Base-by-base conservation (phyloP, 805 yeast genomes). In the Kazachstania kunashirensis region DNA sequence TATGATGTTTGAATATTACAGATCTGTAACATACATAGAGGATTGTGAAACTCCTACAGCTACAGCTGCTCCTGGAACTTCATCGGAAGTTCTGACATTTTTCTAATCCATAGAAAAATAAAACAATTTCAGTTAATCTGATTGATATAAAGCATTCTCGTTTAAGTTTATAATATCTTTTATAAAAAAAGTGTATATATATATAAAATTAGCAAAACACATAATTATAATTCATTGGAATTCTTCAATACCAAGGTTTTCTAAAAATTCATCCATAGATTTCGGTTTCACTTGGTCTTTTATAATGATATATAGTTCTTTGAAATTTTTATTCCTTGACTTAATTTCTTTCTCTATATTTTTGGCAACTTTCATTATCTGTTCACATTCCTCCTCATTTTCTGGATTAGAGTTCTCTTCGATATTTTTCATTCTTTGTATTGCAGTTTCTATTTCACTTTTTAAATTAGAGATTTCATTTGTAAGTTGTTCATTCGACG, bases 201-300 rank as follows among this genome's bases (percentile, higher is more conserved):
- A 23, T 23, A 23, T 8, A 23, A 23, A 23, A 23, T 23, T 23
- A 6, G 13, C 13, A 18, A 6, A 26, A 14, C 13, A 4, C 16
- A 7, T 26, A 14, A 9, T 26, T 14, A n/a, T 1, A 6, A 16
- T 1, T 6, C 11, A 26, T 4, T 3, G 10, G 11, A 10, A 26
- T 14, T 26, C 15, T 34, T 53, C 59, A 17, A 36, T 42, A 17
- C 59, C 58, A 24, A 54, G 40, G n/a, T 46, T 49, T 34, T 53
- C 60, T 29, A 57, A 38, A 23, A 53, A 45, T 15, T 48, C 56
- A 17, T 45, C 42, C 32, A 53, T 34, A 39, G 52, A 44, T 29
- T 48, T 41, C 8, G 50, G 46, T 17, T 49, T 42, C 12, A 50
- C 42, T 7, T 50, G 45, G 28, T 56, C 60, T 34, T 55, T 55